Evolutionary conservation across 805 yeast species (phyloP).

Genomic region (Candida hispaniensis): DNA sequence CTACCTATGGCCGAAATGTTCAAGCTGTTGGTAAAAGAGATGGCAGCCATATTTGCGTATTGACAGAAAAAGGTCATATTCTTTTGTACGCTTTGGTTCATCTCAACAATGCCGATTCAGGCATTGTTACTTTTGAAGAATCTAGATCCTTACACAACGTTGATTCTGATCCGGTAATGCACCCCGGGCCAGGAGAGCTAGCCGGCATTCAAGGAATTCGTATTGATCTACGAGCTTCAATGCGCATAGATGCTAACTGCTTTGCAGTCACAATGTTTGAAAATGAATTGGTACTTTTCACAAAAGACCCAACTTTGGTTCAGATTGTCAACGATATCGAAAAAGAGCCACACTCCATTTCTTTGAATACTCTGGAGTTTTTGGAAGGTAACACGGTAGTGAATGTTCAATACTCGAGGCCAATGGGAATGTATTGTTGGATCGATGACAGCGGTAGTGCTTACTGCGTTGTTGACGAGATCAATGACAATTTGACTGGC

Average conservation of each 20-base stretch:
- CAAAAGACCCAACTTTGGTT: slow-evolving; percentile 19
- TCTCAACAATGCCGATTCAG: slow-evolving; percentile 17
- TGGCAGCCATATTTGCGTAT: slow-evolving; percentile 6
- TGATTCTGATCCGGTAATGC: slow-evolving; percentile 18
- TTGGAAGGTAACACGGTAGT: slow-evolving; percentile 25
- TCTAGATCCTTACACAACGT: slow-evolving; percentile 11
- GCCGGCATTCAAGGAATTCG: slow-evolving; percentile 30
- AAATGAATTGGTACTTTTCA: slow-evolving; percentile 22
- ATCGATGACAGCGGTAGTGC: slow-evolving; percentile 18
- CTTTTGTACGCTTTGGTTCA: slow-evolving; percentile 23
- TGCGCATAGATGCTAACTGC: slow-evolving; percentile 27
- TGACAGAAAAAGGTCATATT: slow-evolving; percentile 29
- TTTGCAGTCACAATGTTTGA: slow-evolving; percentile 22
- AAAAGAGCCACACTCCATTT: slow-evolving; percentile 19
- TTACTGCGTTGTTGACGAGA: slow-evolving; percentile 10
- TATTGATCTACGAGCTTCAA: slow-evolving; percentile 23
- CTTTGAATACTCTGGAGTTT: slow-evolving; percentile 27
- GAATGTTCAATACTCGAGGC: slow-evolving; percentile 18
- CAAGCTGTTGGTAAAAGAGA: slow-evolving; percentile 34
- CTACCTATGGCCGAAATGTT: slow-evolving; percentile 38
- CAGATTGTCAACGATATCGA: slow-evolving; percentile 18
- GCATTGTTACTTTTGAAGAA: slow-evolving; percentile 17
- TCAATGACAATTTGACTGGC: slow-evolving; percentile 13
- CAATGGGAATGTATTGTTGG: slow-evolving; percentile 15
- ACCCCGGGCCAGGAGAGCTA: slow-evolving; percentile 34